These are phyloP conservation scores for Zizania latifolia DNA, from an alignment of 176 grass and related monocot species.

Conservation along the genomic window DNA sequence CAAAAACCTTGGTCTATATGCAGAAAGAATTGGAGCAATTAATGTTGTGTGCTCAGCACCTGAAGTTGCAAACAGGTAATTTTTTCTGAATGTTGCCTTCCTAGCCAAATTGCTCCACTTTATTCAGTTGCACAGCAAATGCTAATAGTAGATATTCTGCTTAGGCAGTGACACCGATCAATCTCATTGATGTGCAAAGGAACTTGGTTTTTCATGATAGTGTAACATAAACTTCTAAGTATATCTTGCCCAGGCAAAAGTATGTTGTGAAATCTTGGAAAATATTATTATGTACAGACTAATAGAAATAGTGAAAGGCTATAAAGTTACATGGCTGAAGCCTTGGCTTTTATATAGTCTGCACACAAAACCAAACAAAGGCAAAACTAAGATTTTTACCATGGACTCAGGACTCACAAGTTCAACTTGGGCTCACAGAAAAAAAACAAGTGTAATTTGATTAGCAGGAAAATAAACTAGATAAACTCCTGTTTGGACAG, in stretches of 20 bases:
- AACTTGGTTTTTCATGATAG: background rate
- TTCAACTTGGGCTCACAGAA: too few relatives aligned
- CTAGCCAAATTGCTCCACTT: background rate
- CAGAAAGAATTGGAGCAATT: slow-evolving; percentile 94
- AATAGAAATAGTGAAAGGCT: too few relatives aligned
- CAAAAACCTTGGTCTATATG: slow-evolving; percentile 91
- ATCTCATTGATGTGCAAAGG: background rate
- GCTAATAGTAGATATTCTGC: background rate
- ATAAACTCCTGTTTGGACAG: too few relatives aligned
- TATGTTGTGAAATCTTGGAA: background rate
- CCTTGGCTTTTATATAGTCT: too few relatives aligned
- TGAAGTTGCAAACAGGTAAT: slow-evolving; percentile 66
- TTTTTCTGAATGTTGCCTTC: background rate
- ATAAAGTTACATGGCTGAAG: too few relatives aligned
- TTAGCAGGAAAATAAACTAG: too few relatives aligned
- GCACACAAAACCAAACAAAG: too few relatives aligned
- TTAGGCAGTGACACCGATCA: background rate
- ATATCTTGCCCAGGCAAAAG: background rate
- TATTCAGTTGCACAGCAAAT: background rate
- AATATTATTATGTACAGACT: background rate
- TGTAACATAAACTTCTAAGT: background rate
- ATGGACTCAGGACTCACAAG: too few relatives aligned
- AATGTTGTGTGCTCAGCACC: slow-evolving; percentile 82
- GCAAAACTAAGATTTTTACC: too few relatives aligned
- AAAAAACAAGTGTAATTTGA: too few relatives aligned